Evolutionary conservation across 306 rosid species (phyloP), one percentile per base, ranked within the genome.

Genomic region (Pueraria montana): DNA sequence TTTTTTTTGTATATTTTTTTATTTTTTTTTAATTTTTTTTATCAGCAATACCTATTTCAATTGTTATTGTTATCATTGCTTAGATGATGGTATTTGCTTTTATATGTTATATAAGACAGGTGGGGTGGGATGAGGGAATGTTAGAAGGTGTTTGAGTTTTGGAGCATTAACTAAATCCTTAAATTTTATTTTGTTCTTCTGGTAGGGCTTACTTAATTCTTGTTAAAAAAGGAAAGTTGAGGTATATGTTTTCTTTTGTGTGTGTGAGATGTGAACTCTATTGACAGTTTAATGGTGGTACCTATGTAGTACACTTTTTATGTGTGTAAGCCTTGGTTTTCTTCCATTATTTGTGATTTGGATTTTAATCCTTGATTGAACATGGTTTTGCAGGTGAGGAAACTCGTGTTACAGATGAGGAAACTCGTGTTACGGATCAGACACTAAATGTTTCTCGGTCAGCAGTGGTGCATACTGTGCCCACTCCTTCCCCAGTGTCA

Each of bases 401-500:
- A 80, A 58, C 82, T 32, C 80, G 14, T 53, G 74, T 49, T 42
- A 81, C 66, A 38, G 90, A 88, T 66, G 89, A 77, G 55, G 81
- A 79, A 80, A 58, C 82, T 32, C 80, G 14, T 53, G 74, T 49
- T 42, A 81, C 66, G 43, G 90, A 88, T 66, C 88, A 83, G 59
- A 61, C 85, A 55, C 72, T 73, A 42, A 85, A 86, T 83, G 42
- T 80, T 76, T 86, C 98, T 74, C 80, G 63, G 74, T 73, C 89
- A 46, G 52, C 42, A 72, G 45, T 23, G 62, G 82, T 32, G 24
- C 81, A 30, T 67, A 30, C 4, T 21, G 82, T 89, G 61, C 43
- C 89, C 73, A 17, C 66, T 27, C 81, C 89, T 55, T 24, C 87
- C 27, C 38, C 81, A 27, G 78, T 56, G 53, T 69, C 77, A 61